Evolutionary conservation across 345 rosid species (phyloP), one percentile per base, ranked within the genome.

Genomic region (Eucalyptus brandiana): DNA sequence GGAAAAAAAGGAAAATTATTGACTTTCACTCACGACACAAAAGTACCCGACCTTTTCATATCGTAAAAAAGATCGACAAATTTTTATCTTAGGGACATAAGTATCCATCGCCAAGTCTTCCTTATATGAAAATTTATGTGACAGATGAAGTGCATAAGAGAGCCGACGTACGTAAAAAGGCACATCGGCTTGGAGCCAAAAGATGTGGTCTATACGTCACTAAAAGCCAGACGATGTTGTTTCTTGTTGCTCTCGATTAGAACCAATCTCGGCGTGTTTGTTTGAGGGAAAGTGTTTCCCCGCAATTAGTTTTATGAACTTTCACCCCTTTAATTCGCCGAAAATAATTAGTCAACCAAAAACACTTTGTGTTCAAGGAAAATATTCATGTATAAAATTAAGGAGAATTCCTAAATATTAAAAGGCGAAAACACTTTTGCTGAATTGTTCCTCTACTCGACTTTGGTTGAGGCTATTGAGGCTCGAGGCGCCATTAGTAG

Each of bases 231-330:
- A 21, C 47, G 85, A 76, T 4, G 47, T 76, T 40, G 47, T 76
- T 76, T 40, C 47, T 40, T 1, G 9, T 40, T 76, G 30, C 12
- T 21, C 26, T 18, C 23, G 1, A 67, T 67, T 16, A n/a, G 23
- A 32, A 67, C 9, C 5, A 9, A 32, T 67, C 30, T 4, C 1
- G 6, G 30, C 4, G 13, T 10, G 30, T 56, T 56, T 56, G 1
- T 10, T 24, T 4, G 62, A 24, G 28, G 3, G 13, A 23, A 23
- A 9, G 28, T 56, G 6, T 56, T 9, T 56, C 6, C 6, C 12
- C 3, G 3, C 0, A 9, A 21, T 23, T 56, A 56, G 30, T 24
- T 56, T 56, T 56, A 0, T 0, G 0, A 2, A 56, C 6, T 9
- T 56, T 24, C 30, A 10, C 3, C 14, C 13, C 0, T 56, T 56